These are phyloP conservation scores for Oryza glaberrima DNA, from an alignment of 176 grass and related monocot species.

Conservation along the genomic window DNA sequence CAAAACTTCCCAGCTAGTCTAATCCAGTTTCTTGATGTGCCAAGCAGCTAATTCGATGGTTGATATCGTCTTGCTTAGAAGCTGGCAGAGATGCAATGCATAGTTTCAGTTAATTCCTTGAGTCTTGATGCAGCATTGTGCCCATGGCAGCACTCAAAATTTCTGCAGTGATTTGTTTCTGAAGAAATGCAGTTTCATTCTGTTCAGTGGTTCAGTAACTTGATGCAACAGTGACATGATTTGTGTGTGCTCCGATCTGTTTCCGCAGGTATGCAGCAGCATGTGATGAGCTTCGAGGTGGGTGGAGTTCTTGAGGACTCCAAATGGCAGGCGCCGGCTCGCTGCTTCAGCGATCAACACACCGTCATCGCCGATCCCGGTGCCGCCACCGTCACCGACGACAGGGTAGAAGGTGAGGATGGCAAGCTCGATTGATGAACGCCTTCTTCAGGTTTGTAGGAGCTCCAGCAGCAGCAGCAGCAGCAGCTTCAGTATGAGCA, in stretches of 20 bases:
- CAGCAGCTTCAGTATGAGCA: not conserved
- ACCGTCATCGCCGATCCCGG: not conserved
- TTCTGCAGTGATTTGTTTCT: not conserved
- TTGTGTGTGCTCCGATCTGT: not conserved
- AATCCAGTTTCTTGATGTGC: not conserved
- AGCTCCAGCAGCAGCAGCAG: not conserved
- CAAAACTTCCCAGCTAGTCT: no score
- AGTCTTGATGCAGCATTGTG: no score
- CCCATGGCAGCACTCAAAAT: not conserved
- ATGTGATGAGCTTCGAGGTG: constrained; percentile 70
- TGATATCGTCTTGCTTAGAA: not conserved
- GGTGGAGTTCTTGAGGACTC: constrained; percentile 58
- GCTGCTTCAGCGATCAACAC: constrained; percentile 43
- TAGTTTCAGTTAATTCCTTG: not conserved
- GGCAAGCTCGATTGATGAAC: not conserved
- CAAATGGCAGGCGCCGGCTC: constrained; percentile 56
- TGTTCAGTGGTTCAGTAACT: not conserved
- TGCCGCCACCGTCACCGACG: not conserved
- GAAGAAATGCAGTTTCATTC: not conserved
- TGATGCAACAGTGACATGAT: not conserved
- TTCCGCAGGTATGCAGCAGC: constrained; percentile 44
- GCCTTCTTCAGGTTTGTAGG: constrained; percentile 34
- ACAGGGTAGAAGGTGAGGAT: not conserved
- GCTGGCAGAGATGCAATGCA: not conserved
- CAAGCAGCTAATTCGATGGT: not conserved